Evolutionary conservation across 108 stramenopile genomes (phyloP).

Genomic region (Craspedostauros australis): DNA sequence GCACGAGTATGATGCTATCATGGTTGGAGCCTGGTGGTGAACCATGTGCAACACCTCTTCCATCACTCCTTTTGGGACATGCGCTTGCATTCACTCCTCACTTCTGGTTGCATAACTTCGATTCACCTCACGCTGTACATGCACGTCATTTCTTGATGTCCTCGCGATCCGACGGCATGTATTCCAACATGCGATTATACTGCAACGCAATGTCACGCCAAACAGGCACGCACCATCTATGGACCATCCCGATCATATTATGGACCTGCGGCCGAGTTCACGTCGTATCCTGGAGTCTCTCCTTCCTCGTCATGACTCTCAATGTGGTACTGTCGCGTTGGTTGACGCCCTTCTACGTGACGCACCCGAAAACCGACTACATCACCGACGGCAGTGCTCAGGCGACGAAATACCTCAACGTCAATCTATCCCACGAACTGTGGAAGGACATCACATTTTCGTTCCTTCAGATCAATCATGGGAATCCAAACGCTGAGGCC

Average conservation of each 20-base stretch:
- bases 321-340: constrained; percentile 53
- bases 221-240: constrained; percentile 78
- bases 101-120: too few relatives aligned
- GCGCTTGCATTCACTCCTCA: too few relatives aligned
- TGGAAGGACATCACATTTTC: constrained; percentile 60
- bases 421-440: constrained; percentile 61
- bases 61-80: too few relatives aligned
- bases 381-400: constrained; percentile 9
- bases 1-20: too few relatives aligned
- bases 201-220: too few relatives aligned
- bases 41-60: too few relatives aligned
- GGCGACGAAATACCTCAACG: constrained; percentile 51
- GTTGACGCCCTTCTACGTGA: constrained; percentile 42
- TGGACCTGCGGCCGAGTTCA: constrained; percentile 35
- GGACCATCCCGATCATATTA: constrained; percentile 75
- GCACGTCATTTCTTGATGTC: too few relatives aligned
- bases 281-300: constrained; percentile 35
- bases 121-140: too few relatives aligned
- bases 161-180: too few relatives aligned
- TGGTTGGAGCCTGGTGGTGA: too few relatives aligned
- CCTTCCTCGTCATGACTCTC: constrained; percentile 37
- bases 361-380: background rate
- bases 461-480: constrained; percentile 43
- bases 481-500: too few relatives aligned
- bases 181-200: too few relatives aligned